Percentiles rank a stretch among this genome's conserved stretches.
Conservation (phyloP, 2,329 filamentous ascomycete species). For the Aureobasidium sp. region DNA sequence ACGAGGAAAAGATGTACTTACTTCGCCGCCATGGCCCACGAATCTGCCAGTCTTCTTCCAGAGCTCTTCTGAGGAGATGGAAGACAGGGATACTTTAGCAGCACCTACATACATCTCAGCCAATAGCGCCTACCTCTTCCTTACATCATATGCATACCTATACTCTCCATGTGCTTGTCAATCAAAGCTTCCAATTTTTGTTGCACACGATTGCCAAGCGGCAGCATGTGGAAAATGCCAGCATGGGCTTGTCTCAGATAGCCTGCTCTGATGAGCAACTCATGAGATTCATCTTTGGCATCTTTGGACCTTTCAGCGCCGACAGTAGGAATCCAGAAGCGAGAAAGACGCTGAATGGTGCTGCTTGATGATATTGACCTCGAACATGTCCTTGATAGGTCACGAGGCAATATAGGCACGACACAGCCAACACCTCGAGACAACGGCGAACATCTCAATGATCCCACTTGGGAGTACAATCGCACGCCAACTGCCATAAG, state of each 20-base stretch:
- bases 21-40: slow-evolving; percentile 65
- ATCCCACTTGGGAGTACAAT: background rate
- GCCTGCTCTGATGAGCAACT: slow-evolving; percentile 39
- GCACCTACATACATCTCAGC: slow-evolving; percentile 48
- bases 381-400: background rate
- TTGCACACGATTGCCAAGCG: slow-evolving; percentile 78
- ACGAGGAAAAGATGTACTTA: slow-evolving; percentile 30
- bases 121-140: background rate
- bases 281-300: slow-evolving; percentile 40
- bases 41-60: slow-evolving; percentile 82
- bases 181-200: slow-evolving; percentile 80
- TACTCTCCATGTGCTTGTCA: slow-evolving; percentile 76
- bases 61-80: slow-evolving; percentile 74
- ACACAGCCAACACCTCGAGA: background rate
- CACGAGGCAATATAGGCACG: background rate
- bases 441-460: background rate
- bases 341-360: slow-evolving; percentile 26
- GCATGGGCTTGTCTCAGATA: slow-evolving; percentile 61
- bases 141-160: slow-evolving; percentile 46
- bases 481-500: background rate
- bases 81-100: slow-evolving; percentile 74
- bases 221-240: slow-evolving; percentile 87
- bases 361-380: background rate
- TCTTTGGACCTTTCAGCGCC: slow-evolving; percentile 53
- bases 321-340: slow-evolving; percentile 72